Evolutionary conservation across 163 green algal species (phyloP).

Genomic region (Scenedesmus sp.): DNA sequence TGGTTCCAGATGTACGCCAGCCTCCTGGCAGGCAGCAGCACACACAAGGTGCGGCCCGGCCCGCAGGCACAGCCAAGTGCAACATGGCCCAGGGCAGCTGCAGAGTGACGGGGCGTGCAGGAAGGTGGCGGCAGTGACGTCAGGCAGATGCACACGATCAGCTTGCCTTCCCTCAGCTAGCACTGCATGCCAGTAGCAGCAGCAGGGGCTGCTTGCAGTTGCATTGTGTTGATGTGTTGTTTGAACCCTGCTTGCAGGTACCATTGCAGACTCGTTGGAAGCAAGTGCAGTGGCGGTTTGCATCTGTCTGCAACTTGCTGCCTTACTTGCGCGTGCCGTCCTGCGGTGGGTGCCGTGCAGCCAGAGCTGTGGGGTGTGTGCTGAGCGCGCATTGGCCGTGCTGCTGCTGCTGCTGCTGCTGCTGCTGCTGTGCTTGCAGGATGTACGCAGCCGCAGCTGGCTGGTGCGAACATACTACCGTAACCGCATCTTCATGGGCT

Average conservation of each 20-base stretch:
- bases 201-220: not conserved
- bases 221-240: no score
- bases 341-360: not conserved
- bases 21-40: slow-evolving; percentile 73
- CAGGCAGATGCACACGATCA: no score
- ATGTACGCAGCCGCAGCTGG: slow-evolving; percentile 73
- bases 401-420: not conserved
- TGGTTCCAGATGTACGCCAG: slow-evolving; percentile 97
- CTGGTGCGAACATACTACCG: slow-evolving; percentile 94
- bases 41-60: slow-evolving; percentile 82
- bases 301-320: no score
- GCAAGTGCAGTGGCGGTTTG: no score
- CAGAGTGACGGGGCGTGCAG: no score
- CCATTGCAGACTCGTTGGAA: no score
- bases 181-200: no score
- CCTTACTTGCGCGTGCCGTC: no score
- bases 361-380: not conserved
- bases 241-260: no score
- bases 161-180: no score
- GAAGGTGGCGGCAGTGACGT: no score
- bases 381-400: not conserved
- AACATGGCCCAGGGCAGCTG: no score
- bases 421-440: slow-evolving; percentile 78
- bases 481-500: slow-evolving; percentile 97
- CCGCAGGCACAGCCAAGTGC: not conserved